Conservation (phyloP, 2,329 filamentous ascomycete genomes). For the Pyrenochaeta sp. region DNA sequence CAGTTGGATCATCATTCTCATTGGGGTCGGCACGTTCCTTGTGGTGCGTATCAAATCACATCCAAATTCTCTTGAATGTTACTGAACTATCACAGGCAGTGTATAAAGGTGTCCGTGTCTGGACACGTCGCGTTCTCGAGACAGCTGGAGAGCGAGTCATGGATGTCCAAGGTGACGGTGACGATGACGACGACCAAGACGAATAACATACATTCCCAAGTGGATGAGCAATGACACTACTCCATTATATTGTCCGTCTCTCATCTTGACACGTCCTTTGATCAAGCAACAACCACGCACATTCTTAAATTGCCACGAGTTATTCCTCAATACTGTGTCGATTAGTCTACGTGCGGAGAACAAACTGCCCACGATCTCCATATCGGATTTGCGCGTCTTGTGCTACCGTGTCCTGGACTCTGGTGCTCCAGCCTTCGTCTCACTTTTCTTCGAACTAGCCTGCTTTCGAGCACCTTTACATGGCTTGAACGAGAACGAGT, state of each 20-base stretch:
- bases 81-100: slow-evolving; percentile 64
- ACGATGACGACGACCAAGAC: slow-evolving; percentile 62
- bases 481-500: slow-evolving; percentile 32
- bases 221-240: neutral
- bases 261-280: no score
- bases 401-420: slow-evolving; percentile 36
- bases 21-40: slow-evolving; percentile 82
- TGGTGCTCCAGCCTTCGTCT: slow-evolving; percentile 36
- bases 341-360: slow-evolving; percentile 97
- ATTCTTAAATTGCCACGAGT: slow-evolving; percentile 95
- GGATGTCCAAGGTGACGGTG: slow-evolving; percentile 77
- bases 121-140: slow-evolving; percentile 76
- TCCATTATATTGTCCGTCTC: neutral
- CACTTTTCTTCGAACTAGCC: slow-evolving; percentile 27
- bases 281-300: slow-evolving; percentile 74
- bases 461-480: slow-evolving; percentile 28
- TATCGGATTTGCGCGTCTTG: slow-evolving; percentile 43
- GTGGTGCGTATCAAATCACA: slow-evolving; percentile 62
- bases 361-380: slow-evolving; percentile 45
- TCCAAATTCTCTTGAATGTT: neutral
- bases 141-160: slow-evolving; percentile 80
- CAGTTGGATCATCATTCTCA: slow-evolving; percentile 77
- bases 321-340: slow-evolving; percentile 77
- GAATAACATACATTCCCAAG: slow-evolving; percentile 38
- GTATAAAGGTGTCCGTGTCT: slow-evolving; percentile 79